Conservation (phyloP, 441 rosid genomes). For the Pelargonium hybrid region DNA sequence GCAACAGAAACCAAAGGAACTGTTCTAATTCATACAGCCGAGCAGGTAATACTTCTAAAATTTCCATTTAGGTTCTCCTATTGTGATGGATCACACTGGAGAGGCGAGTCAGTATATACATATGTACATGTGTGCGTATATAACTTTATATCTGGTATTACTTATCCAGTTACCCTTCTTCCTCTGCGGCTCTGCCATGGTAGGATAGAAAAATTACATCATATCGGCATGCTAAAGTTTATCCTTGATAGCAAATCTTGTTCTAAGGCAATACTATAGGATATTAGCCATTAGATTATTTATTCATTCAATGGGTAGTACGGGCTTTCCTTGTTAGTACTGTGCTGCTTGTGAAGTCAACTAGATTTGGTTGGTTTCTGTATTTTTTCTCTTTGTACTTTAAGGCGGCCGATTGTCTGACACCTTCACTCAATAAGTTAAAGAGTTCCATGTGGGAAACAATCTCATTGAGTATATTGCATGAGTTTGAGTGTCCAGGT, state of each 20-base stretch:
- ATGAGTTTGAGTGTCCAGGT: too few relatives aligned
- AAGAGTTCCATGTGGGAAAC: too few relatives aligned
- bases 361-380: not conserved
- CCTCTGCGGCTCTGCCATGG: too few relatives aligned
- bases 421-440: not conserved
- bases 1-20: slow-evolving; percentile 99
- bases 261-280: too few relatives aligned
- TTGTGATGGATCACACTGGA: not conserved
- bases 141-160: too few relatives aligned
- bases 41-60: slow-evolving; percentile 48
- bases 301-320: not conserved
- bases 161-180: too few relatives aligned
- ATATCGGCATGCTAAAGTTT: too few relatives aligned
- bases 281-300: not conserved
- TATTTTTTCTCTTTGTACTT: too few relatives aligned
- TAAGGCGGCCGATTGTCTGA: not conserved
- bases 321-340: not conserved
- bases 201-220: too few relatives aligned
- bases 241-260: too few relatives aligned
- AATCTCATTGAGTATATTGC: too few relatives aligned
- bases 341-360: not conserved
- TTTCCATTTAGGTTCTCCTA: not conserved
- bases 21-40: slow-evolving; percentile 81
- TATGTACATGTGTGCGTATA: too few relatives aligned
- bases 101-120: not conserved